phyloP scores from a whole-genome alignment of 2,329 filamentous ascomycete species.

The Cytospora mali region DNA sequence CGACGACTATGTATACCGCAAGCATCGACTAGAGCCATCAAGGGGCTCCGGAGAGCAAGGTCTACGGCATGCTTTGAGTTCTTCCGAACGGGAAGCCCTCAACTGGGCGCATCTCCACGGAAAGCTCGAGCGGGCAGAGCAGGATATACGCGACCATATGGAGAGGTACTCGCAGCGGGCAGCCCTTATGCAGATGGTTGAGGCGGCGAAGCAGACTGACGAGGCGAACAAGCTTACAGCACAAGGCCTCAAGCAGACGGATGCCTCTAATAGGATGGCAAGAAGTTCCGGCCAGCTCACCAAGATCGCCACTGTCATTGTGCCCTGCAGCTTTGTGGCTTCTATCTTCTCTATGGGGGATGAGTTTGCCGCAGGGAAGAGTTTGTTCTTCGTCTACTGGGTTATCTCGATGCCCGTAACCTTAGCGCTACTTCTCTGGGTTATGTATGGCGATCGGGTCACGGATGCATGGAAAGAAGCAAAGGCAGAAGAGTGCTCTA shows the following conservation, averaged over 20 bases:
- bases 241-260: background rate
- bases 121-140: background rate
- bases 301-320: conserved; percentile 10
- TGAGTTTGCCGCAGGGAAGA: conserved; percentile 9
- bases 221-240: background rate
- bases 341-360: conserved; percentile 14
- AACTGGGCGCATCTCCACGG: background rate
- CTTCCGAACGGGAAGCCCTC: background rate
- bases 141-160: background rate
- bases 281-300: conserved; percentile 14
- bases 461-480: background rate
- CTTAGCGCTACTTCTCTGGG: background rate
- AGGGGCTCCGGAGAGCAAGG: background rate
- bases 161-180: background rate
- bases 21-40: background rate
- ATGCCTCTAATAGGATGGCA: background rate
- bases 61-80: background rate
- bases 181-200: background rate
- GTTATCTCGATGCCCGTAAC: conserved; percentile 5
- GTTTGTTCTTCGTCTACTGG: conserved; percentile 7
- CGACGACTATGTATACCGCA: background rate
- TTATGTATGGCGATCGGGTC: background rate
- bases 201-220: background rate
- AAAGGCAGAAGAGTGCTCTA: background rate
- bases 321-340: conserved; percentile 11